Percentiles rank a stretch among this genome's conserved stretches.
Conservation (phyloP, 495 filamentous ascomycete species). For the Tuber aestivum region DNA sequence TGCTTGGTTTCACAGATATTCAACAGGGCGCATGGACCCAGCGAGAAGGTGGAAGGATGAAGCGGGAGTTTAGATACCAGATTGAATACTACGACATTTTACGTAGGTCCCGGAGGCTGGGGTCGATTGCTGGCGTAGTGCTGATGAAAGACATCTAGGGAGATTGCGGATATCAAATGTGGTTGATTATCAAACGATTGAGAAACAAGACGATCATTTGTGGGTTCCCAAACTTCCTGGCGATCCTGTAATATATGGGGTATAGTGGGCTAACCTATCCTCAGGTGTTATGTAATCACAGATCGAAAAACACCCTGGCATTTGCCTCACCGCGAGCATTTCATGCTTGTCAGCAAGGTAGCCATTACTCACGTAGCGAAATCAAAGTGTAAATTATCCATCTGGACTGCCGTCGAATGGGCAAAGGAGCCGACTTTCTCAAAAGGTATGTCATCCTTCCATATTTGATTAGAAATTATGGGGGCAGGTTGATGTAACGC, state of each 20-base stretch:
- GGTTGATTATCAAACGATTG: slow-evolving; percentile 80
- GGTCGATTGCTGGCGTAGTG: neutral
- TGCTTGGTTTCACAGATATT: slow-evolving; percentile 47
- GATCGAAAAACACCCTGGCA: slow-evolving; percentile 87
- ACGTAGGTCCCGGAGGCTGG: slow-evolving; percentile 45
- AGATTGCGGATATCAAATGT: slow-evolving; percentile 54
- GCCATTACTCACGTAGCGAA: slow-evolving; percentile 91
- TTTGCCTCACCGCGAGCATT: slow-evolving; percentile 70
- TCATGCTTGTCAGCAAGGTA: slow-evolving; percentile 81
- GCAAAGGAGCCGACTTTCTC: slow-evolving; percentile 58
- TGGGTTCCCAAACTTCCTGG: slow-evolving; percentile 41
- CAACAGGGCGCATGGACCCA: slow-evolving; percentile 81
- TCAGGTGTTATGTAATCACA: slow-evolving; percentile 71
- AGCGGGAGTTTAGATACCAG: slow-evolving; percentile 72
- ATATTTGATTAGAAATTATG: slow-evolving; percentile 14
- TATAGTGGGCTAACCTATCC: slow-evolving; percentile 4
- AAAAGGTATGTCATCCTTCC: slow-evolving; percentile 46
- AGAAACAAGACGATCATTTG: slow-evolving; percentile 86
- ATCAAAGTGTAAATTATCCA: slow-evolving; percentile 81
- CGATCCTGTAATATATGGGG: neutral
- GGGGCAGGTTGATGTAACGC: slow-evolving; percentile 2
- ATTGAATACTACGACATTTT: slow-evolving; percentile 63
- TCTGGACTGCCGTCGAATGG: slow-evolving; percentile 87
- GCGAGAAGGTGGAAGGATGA: slow-evolving; percentile 60
- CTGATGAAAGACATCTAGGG: slow-evolving; percentile 39